Evolutionary conservation across 768 basidiomycete species (phyloP).

Genomic region (Lanmaoa rubissima): DNA sequence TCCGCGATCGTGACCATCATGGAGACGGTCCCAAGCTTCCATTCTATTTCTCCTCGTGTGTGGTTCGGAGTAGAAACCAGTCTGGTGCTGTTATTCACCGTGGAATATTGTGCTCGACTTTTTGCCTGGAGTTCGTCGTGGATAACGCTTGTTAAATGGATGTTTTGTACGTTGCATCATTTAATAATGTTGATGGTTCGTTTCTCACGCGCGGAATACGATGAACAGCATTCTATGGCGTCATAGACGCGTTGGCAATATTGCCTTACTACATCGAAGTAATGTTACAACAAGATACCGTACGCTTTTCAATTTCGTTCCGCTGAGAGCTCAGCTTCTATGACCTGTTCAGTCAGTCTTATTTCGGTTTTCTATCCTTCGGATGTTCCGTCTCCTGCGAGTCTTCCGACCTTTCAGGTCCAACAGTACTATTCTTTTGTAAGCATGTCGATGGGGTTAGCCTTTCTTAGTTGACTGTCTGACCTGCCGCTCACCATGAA

Average conservation of each 20-base stretch:
- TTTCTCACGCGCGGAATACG: background rate
- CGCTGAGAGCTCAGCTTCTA: background rate
- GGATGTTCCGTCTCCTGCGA: conserved; percentile 84
- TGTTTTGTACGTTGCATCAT: conserved; percentile 51
- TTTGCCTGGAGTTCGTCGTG: conserved; percentile 74
- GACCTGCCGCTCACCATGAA: background rate
- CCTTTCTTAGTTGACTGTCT: background rate
- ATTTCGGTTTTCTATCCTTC: conserved; percentile 87
- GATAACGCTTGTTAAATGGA: conserved; percentile 61
- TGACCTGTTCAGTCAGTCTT: conserved; percentile 58
- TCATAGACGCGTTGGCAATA: conserved; percentile 84
- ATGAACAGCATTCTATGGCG: conserved; percentile 70
- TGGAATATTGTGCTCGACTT: conserved; percentile 75
- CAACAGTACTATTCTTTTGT: conserved; percentile 80
- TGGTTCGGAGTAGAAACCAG: conserved; percentile 91
- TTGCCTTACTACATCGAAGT: conserved; percentile 89
- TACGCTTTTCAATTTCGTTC: conserved; percentile 35
- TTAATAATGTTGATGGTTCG: background rate
- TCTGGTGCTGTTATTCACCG: conserved; percentile 80
- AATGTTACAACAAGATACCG: conserved; percentile 80
- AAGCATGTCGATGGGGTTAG: conserved; percentile 29
- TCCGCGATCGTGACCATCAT: conserved; percentile 75
- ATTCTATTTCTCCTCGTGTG: conserved; percentile 60
- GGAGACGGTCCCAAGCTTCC: conserved; percentile 78
- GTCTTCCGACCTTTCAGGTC: conserved; percentile 90